Evolutionary conservation across 139 green algal genomes (phyloP), one percentile per base, ranked within the genome.

Genomic region (Ettlia oleoabundans): DNA sequence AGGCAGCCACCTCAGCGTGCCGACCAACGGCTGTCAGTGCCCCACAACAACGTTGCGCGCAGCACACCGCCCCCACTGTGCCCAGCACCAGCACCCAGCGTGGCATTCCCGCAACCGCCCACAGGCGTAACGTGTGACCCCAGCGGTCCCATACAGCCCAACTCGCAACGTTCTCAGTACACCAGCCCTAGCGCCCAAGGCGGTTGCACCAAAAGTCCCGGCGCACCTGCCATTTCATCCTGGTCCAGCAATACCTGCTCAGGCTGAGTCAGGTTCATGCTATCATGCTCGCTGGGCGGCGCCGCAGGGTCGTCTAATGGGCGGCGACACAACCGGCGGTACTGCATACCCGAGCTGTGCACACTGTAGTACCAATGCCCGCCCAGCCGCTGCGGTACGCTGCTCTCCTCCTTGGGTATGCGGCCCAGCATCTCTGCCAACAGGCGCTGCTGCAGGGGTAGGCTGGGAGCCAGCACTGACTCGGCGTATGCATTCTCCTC

Each of bases 381-480:
- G 8, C 87, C 82, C 65, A 92, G 76, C 69, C 92, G 83, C 53
- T 87, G 73, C 73, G 73, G 73, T 53, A 68, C 73, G 73, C 75
- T 81, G 58, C 51, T 33, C 72, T 98, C 94, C 13, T 85, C 92
- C 85, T 96, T 92, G 76, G 96, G 80, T 55, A 97, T 96, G 33
- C 91, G 81, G 1, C 37, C 89, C 26, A 90, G 68, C 94, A 98
- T 96, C 87, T 98, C 95, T 40, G 83, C 71, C 84, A 91, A 95
- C 73, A 98, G 88, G 41, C 61, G 33, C 37, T 94, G 85, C 85
- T 96, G 92, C 78, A 97, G 75, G 42, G 75, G 42, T 82, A 91
- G 84, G 18, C 91, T 95, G 82, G 95, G 89, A 0, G 88, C 89
- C 85, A 98, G 73, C 5, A 90, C 88, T 0, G 90, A 86, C 38